Evolutionary conservation across 2,329 filamentous ascomycete genomes (phyloP).

Genomic region (Cladosporium velox): DNA sequence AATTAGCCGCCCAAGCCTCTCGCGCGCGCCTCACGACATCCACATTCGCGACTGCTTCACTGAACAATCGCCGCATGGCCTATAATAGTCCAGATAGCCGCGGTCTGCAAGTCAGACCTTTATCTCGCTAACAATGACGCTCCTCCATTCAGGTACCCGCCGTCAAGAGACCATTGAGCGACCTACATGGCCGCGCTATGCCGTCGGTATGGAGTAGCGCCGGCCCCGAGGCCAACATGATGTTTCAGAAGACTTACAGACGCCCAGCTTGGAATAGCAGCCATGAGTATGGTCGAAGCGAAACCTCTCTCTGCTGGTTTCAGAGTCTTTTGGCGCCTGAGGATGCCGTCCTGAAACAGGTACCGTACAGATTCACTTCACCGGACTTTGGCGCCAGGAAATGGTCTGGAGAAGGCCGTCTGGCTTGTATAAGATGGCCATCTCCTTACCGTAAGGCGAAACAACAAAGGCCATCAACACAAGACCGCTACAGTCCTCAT

Average conservation of each 20-base stretch:
- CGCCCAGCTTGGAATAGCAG: background rate
- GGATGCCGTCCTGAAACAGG: slow-evolving; percentile 3
- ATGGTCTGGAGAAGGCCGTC: slow-evolving; percentile 21
- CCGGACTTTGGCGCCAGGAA: background rate
- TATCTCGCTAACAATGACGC: slow-evolving; percentile 27
- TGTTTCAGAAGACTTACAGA: slow-evolving; percentile 20
- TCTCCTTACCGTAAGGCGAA: slow-evolving; percentile 19
- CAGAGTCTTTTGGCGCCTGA: slow-evolving; percentile 17
- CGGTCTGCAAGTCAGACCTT: slow-evolving; percentile 28
- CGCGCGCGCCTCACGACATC: slow-evolving; percentile 8
- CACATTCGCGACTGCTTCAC: background rate
- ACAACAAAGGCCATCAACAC: slow-evolving; percentile 17
- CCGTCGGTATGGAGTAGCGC: slow-evolving; percentile 26
- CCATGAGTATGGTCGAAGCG: background rate
- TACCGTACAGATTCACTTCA: slow-evolving; percentile 1
- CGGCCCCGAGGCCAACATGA: slow-evolving; percentile 18
- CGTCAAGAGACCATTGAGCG: slow-evolving; percentile 25
- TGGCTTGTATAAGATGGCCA: slow-evolving; percentile 28
- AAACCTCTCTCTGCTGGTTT: slow-evolving; percentile 24
- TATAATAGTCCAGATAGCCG: slow-evolving; percentile 30
- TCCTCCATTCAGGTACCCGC: slow-evolving; percentile 25
- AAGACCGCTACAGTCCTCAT: slow-evolving; percentile 19
- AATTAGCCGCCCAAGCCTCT: slow-evolving; percentile 13
- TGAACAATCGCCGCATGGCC: background rate
- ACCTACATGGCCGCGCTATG: slow-evolving; percentile 14